Base-by-base conservation (phyloP, 768 basidiomycete species). In the Naganishia antarctica region DNA sequence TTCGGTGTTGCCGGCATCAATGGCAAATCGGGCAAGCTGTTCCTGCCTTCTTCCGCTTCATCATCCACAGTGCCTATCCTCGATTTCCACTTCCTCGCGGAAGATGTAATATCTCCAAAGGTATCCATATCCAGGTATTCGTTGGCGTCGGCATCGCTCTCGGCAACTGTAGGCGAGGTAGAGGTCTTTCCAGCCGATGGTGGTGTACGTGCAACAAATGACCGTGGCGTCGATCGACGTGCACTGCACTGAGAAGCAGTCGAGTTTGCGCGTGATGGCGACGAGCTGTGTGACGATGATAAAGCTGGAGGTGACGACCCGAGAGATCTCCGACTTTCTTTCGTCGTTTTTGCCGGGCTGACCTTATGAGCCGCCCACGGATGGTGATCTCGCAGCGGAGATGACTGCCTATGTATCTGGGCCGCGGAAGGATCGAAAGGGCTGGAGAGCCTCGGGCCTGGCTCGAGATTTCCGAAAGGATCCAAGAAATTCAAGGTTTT, bases 11-110 rank as follows among this genome's bases (percentile, higher is more conserved):
- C 50, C 9, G 65, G 65, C 0, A 60, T 40, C 48, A 60, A 28
- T 16, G 65, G 65, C 44, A 66, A 23, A 21, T 66, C 65, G 1
- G 65, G 58, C 12, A 66, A 25, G 32, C 44, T 50, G 15, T 60
- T 61, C n/a, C 48, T 28, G 12, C 43, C 37, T 26, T 62, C 65
- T 50, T 66, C 65, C 18, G 4, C 47, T 44, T 51, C 60, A 18
- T 61, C 60, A 13, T 60, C 57, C 15, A 32, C 25, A 1, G 31
- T 16, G 18, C 29, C 43, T 4, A 44, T 44, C 40, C 25, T 47
- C 3, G 28, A 23, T 44, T 34, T 47, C 45, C 59, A 44, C 25
- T 23, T 34, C 28, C 41, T 41, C 2, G 31, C 59, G 11, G 59
- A 28, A 31, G 45, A 60, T 15, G 59, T 60, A 21, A 8, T 16